Conservation (phyloP, 768 basidiomycete species). For the Auricularia sp. region DNA sequence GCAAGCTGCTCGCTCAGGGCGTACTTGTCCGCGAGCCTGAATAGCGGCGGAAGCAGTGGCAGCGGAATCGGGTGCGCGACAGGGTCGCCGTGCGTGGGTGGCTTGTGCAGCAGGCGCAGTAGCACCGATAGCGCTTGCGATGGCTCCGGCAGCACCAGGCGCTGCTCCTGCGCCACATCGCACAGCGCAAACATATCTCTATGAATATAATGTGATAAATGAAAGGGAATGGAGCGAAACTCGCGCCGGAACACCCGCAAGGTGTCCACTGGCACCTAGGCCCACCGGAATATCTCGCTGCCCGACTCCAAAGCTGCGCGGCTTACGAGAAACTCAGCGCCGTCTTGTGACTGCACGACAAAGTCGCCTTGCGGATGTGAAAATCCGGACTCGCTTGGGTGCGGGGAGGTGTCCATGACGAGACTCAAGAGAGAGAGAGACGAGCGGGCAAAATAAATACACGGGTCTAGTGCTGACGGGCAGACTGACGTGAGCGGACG, state of each 20-base stretch:
- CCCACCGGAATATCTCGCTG: constrained; percentile 50
- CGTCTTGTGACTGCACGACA: neutral
- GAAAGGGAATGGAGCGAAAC: neutral
- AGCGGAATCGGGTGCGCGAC: constrained; percentile 41
- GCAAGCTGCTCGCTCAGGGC: constrained; percentile 38
- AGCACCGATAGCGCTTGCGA: constrained; percentile 39
- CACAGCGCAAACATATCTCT: constrained; percentile 60
- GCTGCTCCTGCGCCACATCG: constrained; percentile 25
- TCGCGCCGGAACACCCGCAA: no score
- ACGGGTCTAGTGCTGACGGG: neutral
- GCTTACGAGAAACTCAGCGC: constrained; percentile 34
- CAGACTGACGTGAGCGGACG: neutral
- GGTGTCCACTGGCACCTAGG: no score
- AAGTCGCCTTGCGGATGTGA: neutral
- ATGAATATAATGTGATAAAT: neutral
- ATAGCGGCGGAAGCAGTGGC: constrained; percentile 49
- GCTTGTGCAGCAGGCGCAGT: constrained; percentile 46
- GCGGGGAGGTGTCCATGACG: neutral
- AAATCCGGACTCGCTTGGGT: neutral
- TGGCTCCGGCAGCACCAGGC: constrained; percentile 49
- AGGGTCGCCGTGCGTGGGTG: constrained; percentile 31
- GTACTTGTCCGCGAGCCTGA: constrained; percentile 59
- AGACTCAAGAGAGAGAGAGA: neutral
- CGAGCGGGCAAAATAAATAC: neutral
- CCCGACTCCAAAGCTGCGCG: constrained; percentile 35